Base-by-base conservation (phyloP, 2,329 filamentous ascomycete species). In the Phoma sp. region DNA sequence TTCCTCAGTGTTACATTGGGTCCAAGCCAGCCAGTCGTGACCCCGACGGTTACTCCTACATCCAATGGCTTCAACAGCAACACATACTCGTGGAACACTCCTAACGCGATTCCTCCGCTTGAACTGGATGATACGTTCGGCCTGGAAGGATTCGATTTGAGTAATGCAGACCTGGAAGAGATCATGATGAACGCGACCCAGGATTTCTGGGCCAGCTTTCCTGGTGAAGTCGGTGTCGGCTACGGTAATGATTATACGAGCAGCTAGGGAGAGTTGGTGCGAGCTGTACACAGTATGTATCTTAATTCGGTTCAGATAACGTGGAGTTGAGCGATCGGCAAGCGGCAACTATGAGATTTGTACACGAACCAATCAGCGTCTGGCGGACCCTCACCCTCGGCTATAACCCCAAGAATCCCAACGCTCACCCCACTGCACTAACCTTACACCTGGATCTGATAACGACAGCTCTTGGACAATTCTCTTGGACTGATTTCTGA, bases 161-260 rank as follows among this genome's bases (percentile, higher is more conserved):
- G 66, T 0, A 71, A 69, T 30, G 70, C 69, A 4, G 73, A 74
- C 14, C 60, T 76, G 40, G 71, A 75, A 38, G 69, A 71, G n/a
- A 69, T 73, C 49, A 71, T 75, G 62, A 69, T 72, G 47, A 71
- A 66, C 48, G 71, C 71, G 7, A 75, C 73, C 25, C 72, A 75
- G 49, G 73, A 75, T 6, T 76, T 76, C 35, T 76, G 73, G 73
- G 71, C 65, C 11, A 69, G 68, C 22, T 75, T 76, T 42, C 73
- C 73, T 0, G 73, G 73, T 4, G 73, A 76, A 45, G 73, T 75
- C 5, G 72, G 71, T 14, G 69, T 68, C 18, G 70, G 67, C 4
- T 71, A 68, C 52, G 52, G 52, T 4, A 56, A 51, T 11, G 52
- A 33, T 4, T 50, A 55, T 33, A 11, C 37, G 2, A 50, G 46